Conservation (phyloP, 768 basidiomycete genomes). For the Boletus speciosus region DNA sequence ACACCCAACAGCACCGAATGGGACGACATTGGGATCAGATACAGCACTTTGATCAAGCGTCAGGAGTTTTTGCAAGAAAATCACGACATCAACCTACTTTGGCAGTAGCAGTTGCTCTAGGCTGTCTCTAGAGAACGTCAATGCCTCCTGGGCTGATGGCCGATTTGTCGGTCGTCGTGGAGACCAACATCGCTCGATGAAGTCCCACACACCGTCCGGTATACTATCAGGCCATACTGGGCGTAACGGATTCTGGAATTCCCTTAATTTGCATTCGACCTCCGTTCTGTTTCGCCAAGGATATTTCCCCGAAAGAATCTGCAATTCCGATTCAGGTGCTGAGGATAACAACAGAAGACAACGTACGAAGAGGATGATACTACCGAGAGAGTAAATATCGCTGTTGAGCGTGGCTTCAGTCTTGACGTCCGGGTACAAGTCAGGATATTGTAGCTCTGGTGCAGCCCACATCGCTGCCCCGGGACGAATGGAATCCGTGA, state of each 20-base stretch:
- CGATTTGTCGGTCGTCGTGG: not conserved
- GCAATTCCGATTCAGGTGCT: too few species aligned
- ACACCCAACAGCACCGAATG: slow-evolving; percentile 13
- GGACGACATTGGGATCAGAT: slow-evolving; percentile 5
- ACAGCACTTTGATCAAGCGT: not conserved
- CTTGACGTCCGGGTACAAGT: too few species aligned
- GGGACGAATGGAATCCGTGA: not conserved
- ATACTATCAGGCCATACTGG: too few species aligned
- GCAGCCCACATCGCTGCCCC: not conserved
- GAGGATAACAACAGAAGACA: not conserved
- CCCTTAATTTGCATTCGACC: too few species aligned
- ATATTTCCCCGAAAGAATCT: too few species aligned
- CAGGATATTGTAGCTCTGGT: too few species aligned
- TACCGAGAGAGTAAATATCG: not conserved
- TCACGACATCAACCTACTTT: not conserved
- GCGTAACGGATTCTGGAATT: too few species aligned
- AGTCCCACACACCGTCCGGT: too few species aligned
- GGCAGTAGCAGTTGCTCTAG: not conserved
- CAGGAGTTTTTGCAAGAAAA: not conserved
- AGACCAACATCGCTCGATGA: too few species aligned
- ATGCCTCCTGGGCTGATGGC: not conserved
- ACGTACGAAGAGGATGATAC: slow-evolving; percentile 2
- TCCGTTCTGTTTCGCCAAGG: too few species aligned
- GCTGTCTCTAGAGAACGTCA: not conserved
- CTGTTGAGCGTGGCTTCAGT: too few species aligned